A percentile compares a stretch with the other conserved stretches of the same genome.
Conservation (phyloP, 164 flowering plant species). For the Piper betle region DNA sequence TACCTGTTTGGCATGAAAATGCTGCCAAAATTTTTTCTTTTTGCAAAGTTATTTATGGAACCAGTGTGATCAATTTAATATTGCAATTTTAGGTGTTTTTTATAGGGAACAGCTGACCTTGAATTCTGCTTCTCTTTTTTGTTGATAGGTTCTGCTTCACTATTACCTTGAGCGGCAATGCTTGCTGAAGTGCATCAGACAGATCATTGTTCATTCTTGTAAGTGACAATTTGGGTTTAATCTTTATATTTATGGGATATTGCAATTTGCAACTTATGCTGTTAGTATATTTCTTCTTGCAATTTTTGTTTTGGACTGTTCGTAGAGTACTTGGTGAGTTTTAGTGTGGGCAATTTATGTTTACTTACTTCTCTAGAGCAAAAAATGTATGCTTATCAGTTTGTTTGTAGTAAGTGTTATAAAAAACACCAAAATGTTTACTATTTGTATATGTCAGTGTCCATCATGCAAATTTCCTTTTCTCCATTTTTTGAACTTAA, state of each 20-base stretch:
- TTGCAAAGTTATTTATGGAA: neutral
- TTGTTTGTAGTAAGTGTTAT: neutral
- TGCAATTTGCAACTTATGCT: too few species aligned
- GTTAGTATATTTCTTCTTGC: too few species aligned
- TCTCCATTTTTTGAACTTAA: neutral
- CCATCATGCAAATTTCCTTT: neutral
- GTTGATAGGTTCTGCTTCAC: constrained; percentile 50
- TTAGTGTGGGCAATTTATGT: too few species aligned
- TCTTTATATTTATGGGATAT: neutral
- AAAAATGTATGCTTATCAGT: too few species aligned
- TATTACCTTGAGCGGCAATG: constrained; percentile 87
- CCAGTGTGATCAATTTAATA: neutral
- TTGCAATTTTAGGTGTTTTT: neutral
- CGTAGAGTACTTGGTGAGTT: neutral
- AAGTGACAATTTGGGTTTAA: constrained; percentile 7
- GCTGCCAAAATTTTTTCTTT: neutral
- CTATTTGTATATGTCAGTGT: neutral
- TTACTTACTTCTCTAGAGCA: too few species aligned
- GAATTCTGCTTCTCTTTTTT: neutral
- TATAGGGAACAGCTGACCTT: neutral
- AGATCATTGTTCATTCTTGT: constrained; percentile 64
- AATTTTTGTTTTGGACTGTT: too few species aligned
- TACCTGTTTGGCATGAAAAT: neutral
- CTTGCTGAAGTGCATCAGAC: constrained; percentile 83
- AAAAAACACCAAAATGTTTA: neutral